These are phyloP conservation scores for Eucalyptus polyanthemos DNA, from an alignment of 345 rosid species.

Conservation along the genomic window DNA sequence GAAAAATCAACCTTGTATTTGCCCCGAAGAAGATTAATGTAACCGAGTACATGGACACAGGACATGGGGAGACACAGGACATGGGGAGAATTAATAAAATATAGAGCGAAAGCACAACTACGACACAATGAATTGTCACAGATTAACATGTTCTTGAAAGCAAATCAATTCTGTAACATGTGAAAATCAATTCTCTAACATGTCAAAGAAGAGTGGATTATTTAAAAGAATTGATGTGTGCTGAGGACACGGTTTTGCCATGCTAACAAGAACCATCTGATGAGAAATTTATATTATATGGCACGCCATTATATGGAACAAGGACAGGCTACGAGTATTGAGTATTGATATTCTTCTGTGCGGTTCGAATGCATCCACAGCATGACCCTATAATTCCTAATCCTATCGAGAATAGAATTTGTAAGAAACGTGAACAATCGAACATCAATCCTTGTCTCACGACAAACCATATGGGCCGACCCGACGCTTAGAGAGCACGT, in stretches of 20 bases:
- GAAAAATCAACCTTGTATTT: neutral
- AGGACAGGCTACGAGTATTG: neutral
- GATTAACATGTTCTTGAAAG: too few species aligned
- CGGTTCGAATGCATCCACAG: neutral
- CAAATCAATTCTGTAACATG: neutral
- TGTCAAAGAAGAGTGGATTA: neutral
- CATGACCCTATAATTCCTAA: neutral
- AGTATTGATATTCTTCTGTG: neutral
- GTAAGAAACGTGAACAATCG: neutral
- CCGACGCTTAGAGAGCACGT: neutral
- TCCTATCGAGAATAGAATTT: neutral
- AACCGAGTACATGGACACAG: accelerated
- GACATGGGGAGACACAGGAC: neutral
- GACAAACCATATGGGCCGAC: neutral
- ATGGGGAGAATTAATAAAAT: neutral
- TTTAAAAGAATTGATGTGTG: neutral
- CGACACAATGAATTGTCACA: neutral
- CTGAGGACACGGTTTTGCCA: neutral
- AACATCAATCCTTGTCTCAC: neutral
- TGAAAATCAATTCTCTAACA: neutral
- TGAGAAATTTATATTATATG: neutral
- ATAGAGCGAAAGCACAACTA: neutral
- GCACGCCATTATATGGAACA: neutral
- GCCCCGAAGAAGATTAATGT: neutral
- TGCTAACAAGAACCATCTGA: neutral